These are phyloP conservation scores for Boletus pseudo-olivaceus DNA, from an alignment of 768 basidiomycete genomes.

Conservation along the genomic window DNA sequence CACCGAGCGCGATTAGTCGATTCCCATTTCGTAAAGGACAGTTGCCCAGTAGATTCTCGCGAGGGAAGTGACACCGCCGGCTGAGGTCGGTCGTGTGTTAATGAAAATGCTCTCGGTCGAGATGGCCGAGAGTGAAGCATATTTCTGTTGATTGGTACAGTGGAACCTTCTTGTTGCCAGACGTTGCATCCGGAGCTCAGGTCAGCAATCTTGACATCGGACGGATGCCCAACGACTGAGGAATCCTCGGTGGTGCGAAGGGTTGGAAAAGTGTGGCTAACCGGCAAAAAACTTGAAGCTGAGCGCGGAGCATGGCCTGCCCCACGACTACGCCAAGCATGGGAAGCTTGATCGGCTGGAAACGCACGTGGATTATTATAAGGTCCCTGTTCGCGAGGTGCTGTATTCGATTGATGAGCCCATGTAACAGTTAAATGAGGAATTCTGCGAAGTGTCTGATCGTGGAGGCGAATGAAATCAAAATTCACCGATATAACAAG, in stretches of 20 bases:
- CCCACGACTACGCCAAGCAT: conserved; percentile 21
- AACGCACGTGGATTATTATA: conserved; percentile 12
- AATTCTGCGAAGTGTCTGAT: conserved; percentile 58
- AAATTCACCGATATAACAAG: not conserved
- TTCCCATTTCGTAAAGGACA: conserved; percentile 29
- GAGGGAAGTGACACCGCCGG: conserved; percentile 17
- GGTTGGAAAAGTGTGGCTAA: conserved; percentile 15
- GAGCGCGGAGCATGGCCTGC: conserved; percentile 6
- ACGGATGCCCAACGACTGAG: not conserved
- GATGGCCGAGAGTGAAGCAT: conserved; percentile 7
- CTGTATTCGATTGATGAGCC: conserved; percentile 58
- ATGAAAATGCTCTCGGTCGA: conserved; percentile 30
- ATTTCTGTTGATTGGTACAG: conserved; percentile 1
- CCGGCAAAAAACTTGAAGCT: conserved; percentile 13
- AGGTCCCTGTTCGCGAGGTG: conserved; percentile 15
- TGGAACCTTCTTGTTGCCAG: conserved; percentile 14
- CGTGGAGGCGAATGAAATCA: not conserved
- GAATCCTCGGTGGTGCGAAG: conserved; percentile 3
- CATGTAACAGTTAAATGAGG: conserved; percentile 75
- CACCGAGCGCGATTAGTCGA: conserved; percentile 21
- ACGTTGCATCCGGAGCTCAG: not conserved
- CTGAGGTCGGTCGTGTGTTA: conserved; percentile 26
- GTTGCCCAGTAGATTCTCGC: conserved; percentile 27
- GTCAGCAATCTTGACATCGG: not conserved
- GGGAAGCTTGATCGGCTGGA: conserved; percentile 1